phyloP scores from a whole-genome alignment of 2,329 filamentous ascomycete species.

The Epichloe festucae region DNA sequence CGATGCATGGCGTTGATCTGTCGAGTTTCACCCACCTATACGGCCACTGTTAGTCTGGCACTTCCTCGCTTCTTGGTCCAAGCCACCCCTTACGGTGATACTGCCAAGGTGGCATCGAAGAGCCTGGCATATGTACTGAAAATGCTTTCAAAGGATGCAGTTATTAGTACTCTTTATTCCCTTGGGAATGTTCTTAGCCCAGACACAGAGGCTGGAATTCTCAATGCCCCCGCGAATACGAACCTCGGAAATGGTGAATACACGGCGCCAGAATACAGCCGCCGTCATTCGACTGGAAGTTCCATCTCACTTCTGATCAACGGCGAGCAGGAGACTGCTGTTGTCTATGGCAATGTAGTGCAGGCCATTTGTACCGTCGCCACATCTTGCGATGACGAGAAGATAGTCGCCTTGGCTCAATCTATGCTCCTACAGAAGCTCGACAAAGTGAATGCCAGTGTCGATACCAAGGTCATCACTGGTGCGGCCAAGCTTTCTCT shows the following conservation, averaged over 20 bases:
- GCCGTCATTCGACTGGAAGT: constrained; percentile 53
- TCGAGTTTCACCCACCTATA: constrained; percentile 57
- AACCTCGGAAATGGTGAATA: constrained; percentile 26
- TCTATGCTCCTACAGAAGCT: constrained; percentile 97
- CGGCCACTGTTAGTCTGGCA: constrained; percentile 63
- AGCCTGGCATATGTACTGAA: constrained; percentile 73
- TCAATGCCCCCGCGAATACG: constrained; percentile 37
- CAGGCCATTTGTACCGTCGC: constrained; percentile 90
- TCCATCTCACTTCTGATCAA: constrained; percentile 64
- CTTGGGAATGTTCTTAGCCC: constrained; percentile 91
- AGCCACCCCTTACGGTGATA: constrained; percentile 54
- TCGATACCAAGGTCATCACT: constrained; percentile 76
- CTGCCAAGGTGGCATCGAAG: constrained; percentile 65
- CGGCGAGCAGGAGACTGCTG: constrained; percentile 65
- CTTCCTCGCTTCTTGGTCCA: constrained; percentile 84
- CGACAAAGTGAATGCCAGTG: constrained; percentile 63
- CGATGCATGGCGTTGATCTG: constrained; percentile 74
- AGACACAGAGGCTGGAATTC: constrained; percentile 40
- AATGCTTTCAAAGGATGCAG: constrained; percentile 75
- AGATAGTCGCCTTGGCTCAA: constrained; percentile 84
- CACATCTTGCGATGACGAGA: constrained; percentile 66
- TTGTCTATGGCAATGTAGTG: constrained; percentile 80
- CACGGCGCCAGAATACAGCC: constrained; percentile 33
- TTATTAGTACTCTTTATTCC: constrained; percentile 91
- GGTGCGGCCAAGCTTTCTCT: constrained; percentile 70